Conservation (phyloP, 2,329 filamentous ascomycete species). For the Aspergillus awamori region DNA sequence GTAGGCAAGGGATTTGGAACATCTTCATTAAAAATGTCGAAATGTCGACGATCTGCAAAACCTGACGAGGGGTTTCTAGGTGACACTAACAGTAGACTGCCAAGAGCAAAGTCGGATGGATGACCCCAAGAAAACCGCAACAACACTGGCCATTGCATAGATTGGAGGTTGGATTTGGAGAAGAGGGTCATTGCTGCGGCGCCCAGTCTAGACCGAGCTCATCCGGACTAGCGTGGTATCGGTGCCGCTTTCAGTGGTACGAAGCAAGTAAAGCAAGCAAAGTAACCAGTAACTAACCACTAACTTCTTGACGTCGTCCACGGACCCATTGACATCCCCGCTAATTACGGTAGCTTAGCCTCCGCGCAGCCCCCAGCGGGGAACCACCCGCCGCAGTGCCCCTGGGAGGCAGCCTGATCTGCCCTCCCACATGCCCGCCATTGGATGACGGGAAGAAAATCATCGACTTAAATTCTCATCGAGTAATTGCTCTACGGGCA, state of each 20-base stretch:
- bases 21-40: neutral
- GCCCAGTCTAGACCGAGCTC: neutral
- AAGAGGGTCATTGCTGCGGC: neutral
- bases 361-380: neutral
- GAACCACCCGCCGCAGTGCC: neutral
- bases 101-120: neutral
- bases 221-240: neutral
- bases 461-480: neutral
- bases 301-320: neutral
- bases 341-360: conserved; percentile 3
- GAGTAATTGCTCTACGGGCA: neutral
- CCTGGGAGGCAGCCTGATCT: neutral
- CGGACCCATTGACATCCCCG: neutral
- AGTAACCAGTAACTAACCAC: neutral
- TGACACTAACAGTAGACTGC: neutral
- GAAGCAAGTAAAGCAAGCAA: neutral
- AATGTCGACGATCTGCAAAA: neutral
- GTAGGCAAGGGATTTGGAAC: neutral
- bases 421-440: neutral
- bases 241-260: neutral
- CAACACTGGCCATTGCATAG: neutral
- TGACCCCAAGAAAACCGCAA: neutral
- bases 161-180: neutral
- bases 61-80: neutral
- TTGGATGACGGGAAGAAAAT: neutral